These are phyloP conservation scores for Wickerhamomyces sp. DNA, from an alignment of 1,139 yeast species.

Conservation along the genomic window DNA sequence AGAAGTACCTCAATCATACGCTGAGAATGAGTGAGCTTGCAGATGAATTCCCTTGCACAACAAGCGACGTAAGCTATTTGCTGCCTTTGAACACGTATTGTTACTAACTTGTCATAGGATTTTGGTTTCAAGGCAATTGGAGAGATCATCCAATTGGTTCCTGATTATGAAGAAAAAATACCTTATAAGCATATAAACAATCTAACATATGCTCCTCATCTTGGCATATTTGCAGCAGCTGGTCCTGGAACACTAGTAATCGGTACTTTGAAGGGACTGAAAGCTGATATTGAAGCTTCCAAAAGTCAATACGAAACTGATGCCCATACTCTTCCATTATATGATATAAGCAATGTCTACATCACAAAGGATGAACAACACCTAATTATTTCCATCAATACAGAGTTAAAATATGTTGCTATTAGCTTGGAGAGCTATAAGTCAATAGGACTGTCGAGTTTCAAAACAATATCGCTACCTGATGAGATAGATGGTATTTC, in stretches of 20 bases:
- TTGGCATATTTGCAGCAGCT: conserved; percentile 27
- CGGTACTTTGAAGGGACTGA: conserved; percentile 26
- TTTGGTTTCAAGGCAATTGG: conserved; percentile 35
- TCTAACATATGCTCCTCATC: conserved; percentile 22
- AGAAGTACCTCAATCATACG: too few relatives aligned
- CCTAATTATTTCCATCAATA: conserved; percentile 8
- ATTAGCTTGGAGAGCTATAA: conserved; percentile 1
- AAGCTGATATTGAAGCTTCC: conserved; percentile 15
- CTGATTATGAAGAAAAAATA: conserved; percentile 26
- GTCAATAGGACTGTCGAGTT: conserved; percentile 2
- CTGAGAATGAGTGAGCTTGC: conserved; percentile 11
- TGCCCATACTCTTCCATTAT: conserved; percentile 6
- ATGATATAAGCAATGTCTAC: conserved; percentile 11
- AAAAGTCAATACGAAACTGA: conserved; percentile 7
- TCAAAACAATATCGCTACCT: conserved; percentile 4
- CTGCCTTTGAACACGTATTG: not conserved
- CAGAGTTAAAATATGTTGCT: not conserved
- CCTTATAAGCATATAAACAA: conserved; percentile 24
- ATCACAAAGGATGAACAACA: conserved; percentile 20
- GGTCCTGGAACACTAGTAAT: conserved; percentile 25
- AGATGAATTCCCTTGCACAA: conserved; percentile 15
- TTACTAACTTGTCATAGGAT: conserved; percentile 26
- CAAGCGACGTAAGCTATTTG: conserved; percentile 17
- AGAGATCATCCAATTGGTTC: conserved; percentile 25
- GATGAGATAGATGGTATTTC: conserved; percentile 11